These are phyloP conservation scores for Carex pumila DNA, from an alignment of 176 grass and related monocot species.

Conservation along the genomic window DNA sequence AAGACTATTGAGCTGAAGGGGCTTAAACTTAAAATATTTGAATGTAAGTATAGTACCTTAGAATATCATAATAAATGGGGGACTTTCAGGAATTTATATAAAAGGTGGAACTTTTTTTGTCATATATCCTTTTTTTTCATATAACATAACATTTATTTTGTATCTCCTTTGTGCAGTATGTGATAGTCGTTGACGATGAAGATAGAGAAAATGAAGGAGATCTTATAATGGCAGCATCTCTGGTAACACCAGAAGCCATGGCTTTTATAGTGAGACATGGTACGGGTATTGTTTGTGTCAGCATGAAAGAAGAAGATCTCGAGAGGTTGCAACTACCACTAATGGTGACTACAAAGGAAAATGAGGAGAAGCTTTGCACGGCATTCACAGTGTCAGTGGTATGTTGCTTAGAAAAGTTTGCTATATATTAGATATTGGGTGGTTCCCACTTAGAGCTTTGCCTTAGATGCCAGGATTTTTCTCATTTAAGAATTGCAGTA, in stretches of 20 bases:
- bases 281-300: conserved; percentile 95
- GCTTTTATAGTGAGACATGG: conserved; percentile 90
- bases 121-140: not conserved
- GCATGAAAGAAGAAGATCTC: conserved; percentile 96
- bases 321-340: conserved; percentile 77
- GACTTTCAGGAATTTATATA: not conserved
- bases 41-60: not conserved
- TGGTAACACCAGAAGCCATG: conserved; percentile 80
- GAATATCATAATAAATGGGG: not conserved
- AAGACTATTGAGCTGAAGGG: not conserved
- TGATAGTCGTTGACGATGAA: conserved; percentile 94
- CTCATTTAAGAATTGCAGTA: not conserved
- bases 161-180: conserved; percentile 45
- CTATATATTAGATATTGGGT: not conserved
- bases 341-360: conserved; percentile 85
- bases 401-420: conserved; percentile 11
- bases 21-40: not conserved
- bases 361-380: conserved; percentile 78
- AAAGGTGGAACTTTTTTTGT: not conserved
- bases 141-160: not conserved
- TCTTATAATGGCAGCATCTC: conserved; percentile 97
- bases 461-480: not conserved
- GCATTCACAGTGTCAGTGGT: conserved; percentile 96
- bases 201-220: conserved; percentile 95
- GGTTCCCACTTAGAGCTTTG: not conserved